These are phyloP conservation scores for Mycosarcoma maydis DNA, from an alignment of 1,284 basidiomycete genomes.

Conservation along the genomic window DNA sequence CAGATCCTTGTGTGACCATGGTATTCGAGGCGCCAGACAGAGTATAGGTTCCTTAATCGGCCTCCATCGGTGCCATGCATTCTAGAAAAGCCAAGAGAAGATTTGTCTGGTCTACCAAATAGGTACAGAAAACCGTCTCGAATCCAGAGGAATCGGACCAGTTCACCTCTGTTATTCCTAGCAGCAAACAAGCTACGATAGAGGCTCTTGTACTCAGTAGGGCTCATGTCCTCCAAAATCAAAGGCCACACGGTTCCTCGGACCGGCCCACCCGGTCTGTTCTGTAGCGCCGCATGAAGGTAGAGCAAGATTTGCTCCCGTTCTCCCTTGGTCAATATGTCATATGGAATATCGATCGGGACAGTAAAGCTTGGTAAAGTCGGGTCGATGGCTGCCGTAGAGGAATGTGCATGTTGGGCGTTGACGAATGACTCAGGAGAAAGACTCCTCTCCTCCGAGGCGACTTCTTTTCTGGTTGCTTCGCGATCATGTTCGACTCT, in stretches of 20 bases:
- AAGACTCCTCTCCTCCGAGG: too few species aligned
- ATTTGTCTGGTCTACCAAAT: not conserved
- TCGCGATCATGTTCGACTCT: too few species aligned
- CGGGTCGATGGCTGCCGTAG: too few species aligned
- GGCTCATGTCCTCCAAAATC: not conserved
- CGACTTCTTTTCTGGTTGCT: too few species aligned
- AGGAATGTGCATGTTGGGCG: too few species aligned
- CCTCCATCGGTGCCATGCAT: not conserved
- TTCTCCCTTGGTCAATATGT: too few species aligned
- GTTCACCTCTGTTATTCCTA: not conserved
- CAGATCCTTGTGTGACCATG: slow-evolving; percentile 1
- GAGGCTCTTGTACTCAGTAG: not conserved
- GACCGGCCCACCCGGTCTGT: not conserved
- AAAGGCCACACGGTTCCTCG: not conserved
- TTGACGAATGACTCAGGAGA: too few species aligned
- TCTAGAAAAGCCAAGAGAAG: not conserved
- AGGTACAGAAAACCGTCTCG: not conserved
- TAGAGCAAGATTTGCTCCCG: not conserved
- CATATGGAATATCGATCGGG: too few species aligned
- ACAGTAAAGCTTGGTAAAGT: too few species aligned
- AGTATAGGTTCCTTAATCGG: not conserved
- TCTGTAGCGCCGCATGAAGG: not conserved
- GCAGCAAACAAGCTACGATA: not conserved
- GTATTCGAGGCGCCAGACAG: slow-evolving; percentile 4
- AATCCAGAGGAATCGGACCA: not conserved